Evolutionary conservation across 139 green algal genomes (phyloP), one percentile per base, ranked within the genome.

Genomic region (Yamagishiella unicocca): DNA sequence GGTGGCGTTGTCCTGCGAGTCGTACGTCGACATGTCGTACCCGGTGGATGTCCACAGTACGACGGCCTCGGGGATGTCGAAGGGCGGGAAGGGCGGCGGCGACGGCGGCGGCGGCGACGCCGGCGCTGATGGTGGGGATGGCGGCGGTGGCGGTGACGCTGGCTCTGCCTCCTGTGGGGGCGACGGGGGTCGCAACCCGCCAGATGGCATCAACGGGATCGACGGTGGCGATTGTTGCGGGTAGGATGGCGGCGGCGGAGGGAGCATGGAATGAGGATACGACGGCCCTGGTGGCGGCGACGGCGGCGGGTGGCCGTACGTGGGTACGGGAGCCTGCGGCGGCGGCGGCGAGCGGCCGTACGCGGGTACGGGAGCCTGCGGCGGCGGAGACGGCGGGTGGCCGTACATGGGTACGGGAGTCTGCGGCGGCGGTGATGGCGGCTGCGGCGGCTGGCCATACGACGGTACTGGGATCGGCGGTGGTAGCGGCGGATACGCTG

Each of bases 11-110:
- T 83, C 43, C 2, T 7, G 54, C 0, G 54, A n/a, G 50, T 42
- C 54, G 54, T 83, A 83, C 35, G 71, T 54, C 27, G 76, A 83
- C 53, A 71, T 71, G 76, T 83, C 76, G 7, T 83, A 83, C 2
- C 76, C 76, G 0, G 54, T 83, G 4, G 33, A 21, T 0, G 9
- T 24, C 54, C 35, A 83, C 14, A 35, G 17, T 24, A 83, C 54
- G 53, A 42, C 25, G 27, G 14, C 37, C 35, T 62, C 37, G 8
- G 76, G 76, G 8, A 83, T 38, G 2, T 3, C 24, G 40, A 37
- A 58, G 6, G 17, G 22, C 0, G 76, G 76, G 38, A 54, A 22
- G 24, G 22, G 12, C 0, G 75, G 50, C 31, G 37, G 21, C 19
- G 45, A 24, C 22, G 53, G 53, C 9, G 22, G 50, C 50, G 50